Conservation (phyloP, 2,329 filamentous ascomycete genomes). For the Alternaria atra region DNA sequence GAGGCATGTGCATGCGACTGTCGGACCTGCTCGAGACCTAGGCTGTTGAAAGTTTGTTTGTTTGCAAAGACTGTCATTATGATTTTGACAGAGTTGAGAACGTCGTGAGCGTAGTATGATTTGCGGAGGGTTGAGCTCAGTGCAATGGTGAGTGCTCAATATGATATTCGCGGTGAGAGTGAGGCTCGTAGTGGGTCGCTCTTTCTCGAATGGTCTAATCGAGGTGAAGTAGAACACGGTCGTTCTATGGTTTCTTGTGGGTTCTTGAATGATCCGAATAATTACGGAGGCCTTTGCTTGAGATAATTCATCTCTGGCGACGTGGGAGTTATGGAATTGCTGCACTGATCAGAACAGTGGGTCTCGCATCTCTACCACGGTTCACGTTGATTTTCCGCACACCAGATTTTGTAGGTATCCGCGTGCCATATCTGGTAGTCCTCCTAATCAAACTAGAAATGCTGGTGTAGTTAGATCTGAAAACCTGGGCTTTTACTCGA, state of each 20-base stretch:
- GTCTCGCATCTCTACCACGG: neutral
- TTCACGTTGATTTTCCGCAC: neutral
- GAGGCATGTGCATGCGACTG: constrained; percentile 18
- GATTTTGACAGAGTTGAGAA: neutral
- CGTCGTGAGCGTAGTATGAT: neutral
- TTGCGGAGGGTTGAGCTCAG: neutral
- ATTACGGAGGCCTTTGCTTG: neutral
- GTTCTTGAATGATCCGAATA: neutral
- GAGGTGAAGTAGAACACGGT: neutral
- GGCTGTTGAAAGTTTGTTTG: constrained; percentile 22
- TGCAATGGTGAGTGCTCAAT: neutral
- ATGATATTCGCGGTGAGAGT: neutral
- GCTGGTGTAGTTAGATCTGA: neutral
- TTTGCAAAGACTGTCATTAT: constrained; percentile 25
- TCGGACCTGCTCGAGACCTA: constrained; percentile 18
- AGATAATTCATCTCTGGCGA: neutral
- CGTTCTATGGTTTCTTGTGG: neutral
- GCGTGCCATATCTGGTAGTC: neutral
- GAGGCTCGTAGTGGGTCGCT: neutral
- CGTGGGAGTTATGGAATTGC: neutral
- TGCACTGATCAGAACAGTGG: neutral
- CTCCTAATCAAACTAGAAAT: neutral
- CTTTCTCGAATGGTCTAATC: neutral
- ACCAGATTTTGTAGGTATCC: neutral
- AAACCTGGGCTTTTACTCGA: neutral